Conservation (phyloP, 2,329 filamentous ascomycete species). For the Aspergillus ruber region DNA sequence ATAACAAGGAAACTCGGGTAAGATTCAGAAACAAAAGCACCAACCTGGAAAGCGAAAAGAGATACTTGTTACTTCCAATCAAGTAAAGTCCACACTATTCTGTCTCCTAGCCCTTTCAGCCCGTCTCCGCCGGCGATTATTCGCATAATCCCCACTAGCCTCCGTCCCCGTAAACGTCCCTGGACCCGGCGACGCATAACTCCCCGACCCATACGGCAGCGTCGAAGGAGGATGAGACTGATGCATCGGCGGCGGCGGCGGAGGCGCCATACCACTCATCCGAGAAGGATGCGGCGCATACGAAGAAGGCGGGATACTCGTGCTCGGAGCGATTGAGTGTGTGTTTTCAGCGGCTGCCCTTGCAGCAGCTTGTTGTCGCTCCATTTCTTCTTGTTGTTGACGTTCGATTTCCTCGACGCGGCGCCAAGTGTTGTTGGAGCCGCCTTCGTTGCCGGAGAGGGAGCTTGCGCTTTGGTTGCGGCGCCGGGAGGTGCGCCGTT, state of each 20-base stretch:
- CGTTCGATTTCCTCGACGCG: conserved; percentile 45
- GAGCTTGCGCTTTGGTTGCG: conserved; percentile 37
- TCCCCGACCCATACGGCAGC: conserved; percentile 35
- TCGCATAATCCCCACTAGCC: conserved; percentile 46
- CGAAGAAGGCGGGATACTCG: conserved; percentile 18
- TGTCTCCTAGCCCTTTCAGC: conserved; percentile 47
- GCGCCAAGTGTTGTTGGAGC: conserved; percentile 39
- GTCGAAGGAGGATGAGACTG: conserved; percentile 35
- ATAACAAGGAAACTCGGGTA: neutral
- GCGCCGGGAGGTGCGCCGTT: conserved; percentile 35
- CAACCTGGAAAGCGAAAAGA: neutral
- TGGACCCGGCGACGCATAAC: conserved; percentile 36
- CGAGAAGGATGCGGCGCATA: conserved; percentile 15
- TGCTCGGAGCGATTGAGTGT: conserved; percentile 17
- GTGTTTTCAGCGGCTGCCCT: conserved; percentile 1
- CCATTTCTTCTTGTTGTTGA: conserved; percentile 40
- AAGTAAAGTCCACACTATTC: conserved; percentile 46
- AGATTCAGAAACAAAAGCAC: neutral
- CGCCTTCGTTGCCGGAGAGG: conserved; percentile 34
- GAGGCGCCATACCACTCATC: conserved; percentile 10
- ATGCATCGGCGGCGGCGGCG: conserved; percentile 23
- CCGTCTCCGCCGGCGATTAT: conserved; percentile 47
- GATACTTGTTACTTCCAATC: conserved; percentile 7
- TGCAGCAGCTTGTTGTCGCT: conserved; percentile 31
- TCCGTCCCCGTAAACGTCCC: conserved; percentile 44